These are phyloP conservation scores for Dioscorea dumetorum DNA, from an alignment of 106 monocot species.

Conservation along the genomic window DNA sequence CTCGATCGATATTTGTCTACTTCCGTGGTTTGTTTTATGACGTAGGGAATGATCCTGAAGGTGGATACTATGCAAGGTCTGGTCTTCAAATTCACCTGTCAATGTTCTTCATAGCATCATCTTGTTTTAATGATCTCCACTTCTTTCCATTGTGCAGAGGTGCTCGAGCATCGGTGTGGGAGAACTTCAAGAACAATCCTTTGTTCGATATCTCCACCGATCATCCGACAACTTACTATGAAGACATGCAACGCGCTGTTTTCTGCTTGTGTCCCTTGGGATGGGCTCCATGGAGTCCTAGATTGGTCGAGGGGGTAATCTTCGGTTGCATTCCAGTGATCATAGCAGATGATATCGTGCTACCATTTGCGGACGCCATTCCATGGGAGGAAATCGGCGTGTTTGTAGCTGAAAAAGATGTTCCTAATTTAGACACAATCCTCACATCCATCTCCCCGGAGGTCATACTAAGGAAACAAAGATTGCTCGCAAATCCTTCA, in stretches of 20 bases:
- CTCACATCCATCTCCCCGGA: conserved; percentile 59
- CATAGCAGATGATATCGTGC: conserved; percentile 67
- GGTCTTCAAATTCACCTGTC: no score
- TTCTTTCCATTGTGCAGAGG: conserved; percentile 28
- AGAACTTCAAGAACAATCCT: conserved; percentile 66
- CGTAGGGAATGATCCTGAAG: conserved; percentile 73
- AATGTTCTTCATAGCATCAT: no score
- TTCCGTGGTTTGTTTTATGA: conserved; percentile 81
- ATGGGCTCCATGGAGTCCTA: conserved; percentile 81
- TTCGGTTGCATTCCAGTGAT: conserved; percentile 81
- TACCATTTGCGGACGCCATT: conserved; percentile 69
- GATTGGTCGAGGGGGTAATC: conserved; percentile 60
- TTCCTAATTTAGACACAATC: conserved; percentile 61
- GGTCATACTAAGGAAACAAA: conserved; percentile 66
- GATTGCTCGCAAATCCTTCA: conserved; percentile 72
- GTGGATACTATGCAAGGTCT: conserved; percentile 85
- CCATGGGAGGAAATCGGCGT: conserved; percentile 81
- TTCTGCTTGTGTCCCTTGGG: conserved; percentile 83
- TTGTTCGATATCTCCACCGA: conserved; percentile 70
- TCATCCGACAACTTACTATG: conserved; percentile 58
- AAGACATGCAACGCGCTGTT: conserved; percentile 60
- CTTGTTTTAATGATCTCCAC: background rate
- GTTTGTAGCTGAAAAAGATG: conserved; percentile 65
- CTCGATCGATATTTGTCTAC: conserved; percentile 83
- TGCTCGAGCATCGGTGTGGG: conserved; percentile 64